Base-by-base conservation (phyloP, 306 rosid species). In the Fragaria iinumae region DNA sequence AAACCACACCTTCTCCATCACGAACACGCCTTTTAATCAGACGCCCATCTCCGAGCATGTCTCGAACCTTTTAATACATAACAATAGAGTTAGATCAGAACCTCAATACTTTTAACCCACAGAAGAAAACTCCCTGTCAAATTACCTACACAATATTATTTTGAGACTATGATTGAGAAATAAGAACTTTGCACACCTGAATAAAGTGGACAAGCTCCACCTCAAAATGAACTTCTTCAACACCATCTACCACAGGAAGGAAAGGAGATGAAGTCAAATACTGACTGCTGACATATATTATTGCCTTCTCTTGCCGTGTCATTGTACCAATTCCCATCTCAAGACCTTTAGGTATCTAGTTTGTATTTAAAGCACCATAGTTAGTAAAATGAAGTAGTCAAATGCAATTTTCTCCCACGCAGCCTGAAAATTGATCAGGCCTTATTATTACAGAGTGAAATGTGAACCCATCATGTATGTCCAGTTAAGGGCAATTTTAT, bases 31-130 rank as follows among this genome's bases (percentile, higher is more conserved):
- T 90, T 87, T 96, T 96, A 75, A 96, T 88, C 53, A 88, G 90
- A 79, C 98, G 91, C 20, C 99, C 98, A 80, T 96, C 99, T 77
- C 99, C 99, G 84, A 96, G 96, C 97, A 92, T 89, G 82, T 96
- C 99, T 73, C 99, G 85, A 67, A 96, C 97, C 99, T 96, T 84
- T 77, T 43, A 69, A 84, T 79, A 68, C 48, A 80, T 74, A 78
- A 69, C 71, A 77, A 76, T 73, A 71, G 66, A 71, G 70, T 72
- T 81, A 77, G 56, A 63, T 81, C 65, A 82, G 43, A 45, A 11
- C 20, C 70, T 60, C 25, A 49, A 43, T 25, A 45, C 16, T 38
- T 66, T 4, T 10, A 39, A 36, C 69, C 27, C 27, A 17, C 6
- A 43, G 59, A 74, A 60, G 27, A 13, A 73, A 49, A 60, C 8